phyloP scores from a whole-genome alignment of 140 eudicot species.

The Erigeron philadelphicus region DNA sequence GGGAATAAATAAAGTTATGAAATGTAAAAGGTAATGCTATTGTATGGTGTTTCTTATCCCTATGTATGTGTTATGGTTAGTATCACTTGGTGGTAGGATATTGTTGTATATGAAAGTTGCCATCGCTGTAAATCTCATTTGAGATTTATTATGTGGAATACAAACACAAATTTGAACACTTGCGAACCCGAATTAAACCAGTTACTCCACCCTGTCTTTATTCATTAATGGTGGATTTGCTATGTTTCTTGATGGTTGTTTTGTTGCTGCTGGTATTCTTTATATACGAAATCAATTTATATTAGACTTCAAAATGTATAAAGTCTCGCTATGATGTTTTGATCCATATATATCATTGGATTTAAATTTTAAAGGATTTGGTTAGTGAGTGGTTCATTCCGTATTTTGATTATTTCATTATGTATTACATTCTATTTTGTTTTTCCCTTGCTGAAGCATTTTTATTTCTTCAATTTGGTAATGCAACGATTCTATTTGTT shows the following conservation, averaged over 20 bases:
- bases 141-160: constrained; percentile 19
- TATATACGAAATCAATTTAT: too few species aligned
- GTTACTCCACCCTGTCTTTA: not conserved
- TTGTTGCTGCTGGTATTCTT: too few species aligned
- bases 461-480: too few species aligned
- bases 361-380: too few species aligned
- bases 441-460: too few species aligned
- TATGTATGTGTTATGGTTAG: not conserved
- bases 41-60: constrained; percentile 1
- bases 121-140: constrained; percentile 7
- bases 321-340: too few species aligned
- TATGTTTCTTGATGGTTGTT: not conserved
- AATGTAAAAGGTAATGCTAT: constrained; percentile 19
- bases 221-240: not conserved
- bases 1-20: constrained; percentile 8
- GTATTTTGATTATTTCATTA: too few species aligned
- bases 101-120: constrained; percentile 22
- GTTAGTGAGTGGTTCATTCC: too few species aligned
- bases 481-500: too few species aligned
- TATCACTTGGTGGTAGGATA: constrained; percentile 16
- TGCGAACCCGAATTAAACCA: not conserved
- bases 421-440: too few species aligned
- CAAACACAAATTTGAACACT: not conserved
- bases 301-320: too few species aligned
- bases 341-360: too few species aligned